phyloP scores from a whole-genome alignment of 306 rosid genomes.

The Albizia julibrissin region DNA sequence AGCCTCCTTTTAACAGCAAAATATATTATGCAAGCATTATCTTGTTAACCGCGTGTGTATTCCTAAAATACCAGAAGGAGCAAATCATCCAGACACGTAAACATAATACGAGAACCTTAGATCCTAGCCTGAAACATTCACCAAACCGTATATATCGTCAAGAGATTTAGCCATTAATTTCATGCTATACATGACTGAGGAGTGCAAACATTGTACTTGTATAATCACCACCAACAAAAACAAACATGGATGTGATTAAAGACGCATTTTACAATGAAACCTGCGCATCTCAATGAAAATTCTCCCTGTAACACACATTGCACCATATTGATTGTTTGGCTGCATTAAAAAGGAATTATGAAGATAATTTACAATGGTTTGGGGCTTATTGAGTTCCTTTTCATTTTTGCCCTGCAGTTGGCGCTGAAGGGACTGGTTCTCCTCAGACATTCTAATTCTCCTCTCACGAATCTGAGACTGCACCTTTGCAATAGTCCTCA shows the following conservation, averaged over 20 bases:
- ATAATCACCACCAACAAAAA: neutral
- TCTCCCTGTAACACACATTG: too few relatives aligned
- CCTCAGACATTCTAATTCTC: slow-evolving; percentile 78
- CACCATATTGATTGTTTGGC: neutral
- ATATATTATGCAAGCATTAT: neutral
- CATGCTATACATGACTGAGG: neutral
- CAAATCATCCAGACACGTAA: neutral
- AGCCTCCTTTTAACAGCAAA: neutral
- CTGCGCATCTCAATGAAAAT: too few relatives aligned
- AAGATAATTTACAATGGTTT: slow-evolving; percentile 46
- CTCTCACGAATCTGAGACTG: slow-evolving; percentile 72
- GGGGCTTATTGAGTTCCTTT: slow-evolving; percentile 57
- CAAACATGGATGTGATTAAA: neutral
- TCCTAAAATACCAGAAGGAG: neutral
- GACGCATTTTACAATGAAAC: neutral
- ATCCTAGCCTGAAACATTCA: neutral
- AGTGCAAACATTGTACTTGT: neutral
- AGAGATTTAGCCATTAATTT: neutral
- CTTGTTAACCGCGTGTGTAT: neutral
- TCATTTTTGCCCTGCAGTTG: slow-evolving; percentile 64
- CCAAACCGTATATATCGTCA: neutral
- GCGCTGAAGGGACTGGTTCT: slow-evolving; percentile 68
- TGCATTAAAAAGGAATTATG: slow-evolving; percentile 7
- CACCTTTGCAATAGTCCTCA: slow-evolving; percentile 75
- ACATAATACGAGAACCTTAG: neutral